Evolutionary conservation across 208 protist genomes (phyloP).

Genomic region (Leishmania aethiopica): DNA sequence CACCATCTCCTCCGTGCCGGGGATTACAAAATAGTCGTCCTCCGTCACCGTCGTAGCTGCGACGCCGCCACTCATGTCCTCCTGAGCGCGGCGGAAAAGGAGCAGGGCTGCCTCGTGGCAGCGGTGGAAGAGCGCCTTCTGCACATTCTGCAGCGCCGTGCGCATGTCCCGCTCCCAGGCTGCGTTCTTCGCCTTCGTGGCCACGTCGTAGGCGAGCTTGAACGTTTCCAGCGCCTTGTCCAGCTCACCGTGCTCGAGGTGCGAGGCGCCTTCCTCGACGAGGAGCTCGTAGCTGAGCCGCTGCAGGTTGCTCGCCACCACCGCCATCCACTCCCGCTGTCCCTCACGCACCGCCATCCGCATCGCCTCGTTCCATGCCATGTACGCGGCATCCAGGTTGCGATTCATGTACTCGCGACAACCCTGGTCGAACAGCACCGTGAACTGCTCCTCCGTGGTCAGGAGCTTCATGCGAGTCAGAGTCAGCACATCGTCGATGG

Average conservation of each 20-base stretch:
- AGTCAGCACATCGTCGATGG: conserved; percentile 33
- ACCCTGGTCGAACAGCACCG: conserved; percentile 83
- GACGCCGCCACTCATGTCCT: conserved; percentile 15
- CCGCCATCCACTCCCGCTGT: conserved; percentile 91
- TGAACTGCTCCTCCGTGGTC: conserved; percentile 66
- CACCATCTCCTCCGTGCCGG: conserved; percentile 74
- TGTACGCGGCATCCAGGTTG: conserved; percentile 86
- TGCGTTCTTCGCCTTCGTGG: conserved; percentile 84
- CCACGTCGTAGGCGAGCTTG: conserved; percentile 74
- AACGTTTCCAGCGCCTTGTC: conserved; percentile 78
- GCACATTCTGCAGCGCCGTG: conserved; percentile 72
- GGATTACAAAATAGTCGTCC: conserved; percentile 79
- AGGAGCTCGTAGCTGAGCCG: conserved; percentile 91
- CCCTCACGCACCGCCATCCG: conserved; percentile 73
- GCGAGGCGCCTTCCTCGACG: conserved; percentile 68
- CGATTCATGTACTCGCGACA: conserved; percentile 74
- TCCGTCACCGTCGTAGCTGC: conserved; percentile 44
- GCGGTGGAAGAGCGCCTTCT: conserved; percentile 83
- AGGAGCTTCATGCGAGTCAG: conserved; percentile 31
- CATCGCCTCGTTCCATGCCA: conserved; percentile 91
- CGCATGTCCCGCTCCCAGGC: conserved; percentile 84
- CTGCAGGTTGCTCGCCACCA: conserved; percentile 89
- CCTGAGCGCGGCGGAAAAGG: conserved; percentile 70
- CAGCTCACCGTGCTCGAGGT: conserved; percentile 71
- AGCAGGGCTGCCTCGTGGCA: conserved; percentile 82